Conservation (phyloP, 495 filamentous ascomycete species). For the Elaphomyces granulatus region DNA sequence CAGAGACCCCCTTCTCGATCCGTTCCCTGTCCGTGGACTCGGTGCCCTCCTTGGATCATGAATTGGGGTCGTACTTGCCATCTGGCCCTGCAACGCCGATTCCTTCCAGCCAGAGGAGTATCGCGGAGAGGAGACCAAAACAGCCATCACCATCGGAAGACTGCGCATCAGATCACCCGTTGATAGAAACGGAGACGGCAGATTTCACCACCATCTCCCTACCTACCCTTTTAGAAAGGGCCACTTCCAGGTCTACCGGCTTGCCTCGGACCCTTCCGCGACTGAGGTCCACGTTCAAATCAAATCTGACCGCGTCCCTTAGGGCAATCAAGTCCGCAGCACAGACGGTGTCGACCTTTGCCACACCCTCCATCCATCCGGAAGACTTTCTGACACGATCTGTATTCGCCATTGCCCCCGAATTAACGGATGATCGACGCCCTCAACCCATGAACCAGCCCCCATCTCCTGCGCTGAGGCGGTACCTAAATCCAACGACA, state of each 20-base stretch:
- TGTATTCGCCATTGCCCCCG: conserved; percentile 60
- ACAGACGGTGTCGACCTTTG: conserved; percentile 63
- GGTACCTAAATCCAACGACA: conserved; percentile 79
- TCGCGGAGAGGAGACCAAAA: conserved; percentile 26
- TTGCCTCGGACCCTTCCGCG: conserved; percentile 20
- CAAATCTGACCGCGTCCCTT: conserved; percentile 86
- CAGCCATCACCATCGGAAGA: conserved; percentile 35
- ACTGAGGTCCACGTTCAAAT: conserved; percentile 57
- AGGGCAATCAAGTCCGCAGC: conserved; percentile 76
- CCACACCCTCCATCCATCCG: conserved; percentile 57
- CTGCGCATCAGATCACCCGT: conserved; percentile 42
- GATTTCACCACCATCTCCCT: background rate
- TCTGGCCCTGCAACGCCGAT: conserved; percentile 24
- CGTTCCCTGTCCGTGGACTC: conserved; percentile 46
- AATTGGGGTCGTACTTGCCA: conserved; percentile 29
- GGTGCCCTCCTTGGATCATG: conserved; percentile 45
- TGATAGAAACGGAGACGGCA: conserved; percentile 20
- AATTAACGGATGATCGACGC: conserved; percentile 77
- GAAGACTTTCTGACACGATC: conserved; percentile 87
- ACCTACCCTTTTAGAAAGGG: conserved; percentile 1
- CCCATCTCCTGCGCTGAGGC: conserved; percentile 72
- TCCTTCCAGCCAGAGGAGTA: conserved; percentile 25
- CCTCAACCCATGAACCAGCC: conserved; percentile 61
- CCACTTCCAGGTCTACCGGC: conserved; percentile 1
- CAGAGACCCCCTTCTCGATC: conserved; percentile 26